Conservation (phyloP, 2,329 filamentous ascomycete species). For the Trichoderma cornu-damae region DNA sequence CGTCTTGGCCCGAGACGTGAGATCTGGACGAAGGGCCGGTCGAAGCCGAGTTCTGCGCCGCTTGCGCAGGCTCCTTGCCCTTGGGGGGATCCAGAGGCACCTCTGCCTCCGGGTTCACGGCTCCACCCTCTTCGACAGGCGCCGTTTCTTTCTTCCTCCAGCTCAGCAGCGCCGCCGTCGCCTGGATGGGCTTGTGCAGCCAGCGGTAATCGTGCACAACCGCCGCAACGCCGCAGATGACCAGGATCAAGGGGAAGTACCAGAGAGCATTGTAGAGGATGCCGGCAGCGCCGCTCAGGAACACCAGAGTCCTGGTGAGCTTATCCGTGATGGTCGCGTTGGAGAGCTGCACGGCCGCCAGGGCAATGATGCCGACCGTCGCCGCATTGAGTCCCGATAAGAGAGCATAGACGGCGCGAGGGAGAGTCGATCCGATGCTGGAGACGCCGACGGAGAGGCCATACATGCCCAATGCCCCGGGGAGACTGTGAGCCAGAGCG, state of each 20-base stretch:
- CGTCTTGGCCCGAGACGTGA: neutral
- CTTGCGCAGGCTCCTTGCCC: neutral
- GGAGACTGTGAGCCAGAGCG: constrained; percentile 43
- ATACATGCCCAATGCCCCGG: constrained; percentile 66
- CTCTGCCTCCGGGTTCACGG: neutral
- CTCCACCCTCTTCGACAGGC: neutral
- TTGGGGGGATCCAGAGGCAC: neutral
- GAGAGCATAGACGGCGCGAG: constrained; percentile 59
- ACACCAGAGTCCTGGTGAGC: constrained; percentile 58
- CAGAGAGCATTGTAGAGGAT: constrained; percentile 67
- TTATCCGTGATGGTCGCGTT: constrained; percentile 63
- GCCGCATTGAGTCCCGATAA: constrained; percentile 67
- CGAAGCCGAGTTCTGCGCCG: neutral
- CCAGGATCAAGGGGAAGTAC: constrained; percentile 66
- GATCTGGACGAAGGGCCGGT: neutral
- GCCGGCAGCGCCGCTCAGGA: constrained; percentile 58
- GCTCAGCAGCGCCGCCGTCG: constrained; percentile 20
- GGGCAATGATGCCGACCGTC: constrained; percentile 65
- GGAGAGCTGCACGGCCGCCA: constrained; percentile 63
- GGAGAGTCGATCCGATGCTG: constrained; percentile 53
- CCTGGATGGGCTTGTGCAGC: constrained; percentile 32
- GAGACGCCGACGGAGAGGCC: constrained; percentile 60
- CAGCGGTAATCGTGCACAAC: constrained; percentile 53
- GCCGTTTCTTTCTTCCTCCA: neutral
- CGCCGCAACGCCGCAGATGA: constrained; percentile 48